Percentiles rank a stretch among this genome's conserved stretches.
Evolutionary conservation across 805 yeast genomes (phyloP).

Genomic region (Candida alai): DNA sequence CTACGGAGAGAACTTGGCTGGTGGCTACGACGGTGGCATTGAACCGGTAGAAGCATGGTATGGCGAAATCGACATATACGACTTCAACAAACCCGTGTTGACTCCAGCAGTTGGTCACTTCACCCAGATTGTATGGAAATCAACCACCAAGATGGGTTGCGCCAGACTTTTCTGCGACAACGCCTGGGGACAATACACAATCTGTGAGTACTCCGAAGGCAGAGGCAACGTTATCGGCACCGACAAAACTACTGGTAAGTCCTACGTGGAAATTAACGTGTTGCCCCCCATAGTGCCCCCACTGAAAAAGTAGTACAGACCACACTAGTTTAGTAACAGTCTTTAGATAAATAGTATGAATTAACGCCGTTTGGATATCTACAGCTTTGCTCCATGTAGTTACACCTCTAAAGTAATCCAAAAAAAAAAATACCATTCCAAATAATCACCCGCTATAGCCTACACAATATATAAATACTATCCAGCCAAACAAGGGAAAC

Average conservation of each 20-base stretch:
- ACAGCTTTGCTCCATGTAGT: no score
- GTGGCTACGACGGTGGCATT: slow-evolving; percentile 55
- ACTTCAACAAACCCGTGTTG: slow-evolving; percentile 49
- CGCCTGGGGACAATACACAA: slow-evolving; percentile 56
- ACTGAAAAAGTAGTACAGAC: no score
- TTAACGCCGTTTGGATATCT: no score
- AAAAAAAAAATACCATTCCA: no score
- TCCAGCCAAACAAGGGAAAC: background rate
- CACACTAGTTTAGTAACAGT: no score
- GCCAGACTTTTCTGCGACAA: slow-evolving; percentile 47
- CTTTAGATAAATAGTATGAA: no score
- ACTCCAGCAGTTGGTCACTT: slow-evolving; percentile 67
- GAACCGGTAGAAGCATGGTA: slow-evolving; percentile 74
- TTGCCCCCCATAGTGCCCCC: no score
- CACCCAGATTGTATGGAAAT: slow-evolving; percentile 73
- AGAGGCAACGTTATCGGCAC: slow-evolving; percentile 50
- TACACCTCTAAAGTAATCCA: no score
- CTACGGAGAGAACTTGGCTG: slow-evolving; percentile 80
- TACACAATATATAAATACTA: no score
- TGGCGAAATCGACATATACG: slow-evolving; percentile 54
- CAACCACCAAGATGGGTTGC: slow-evolving; percentile 62
- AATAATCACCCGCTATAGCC: no score
- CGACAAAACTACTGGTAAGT: slow-evolving; percentile 26
- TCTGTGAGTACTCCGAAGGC: slow-evolving; percentile 60
- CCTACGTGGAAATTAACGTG: slow-evolving; percentile 43